Evolutionary conservation across 129 eudicot species (phyloP), one percentile per base, ranked within the genome.

Genomic region (Tanacetum coccineum): DNA sequence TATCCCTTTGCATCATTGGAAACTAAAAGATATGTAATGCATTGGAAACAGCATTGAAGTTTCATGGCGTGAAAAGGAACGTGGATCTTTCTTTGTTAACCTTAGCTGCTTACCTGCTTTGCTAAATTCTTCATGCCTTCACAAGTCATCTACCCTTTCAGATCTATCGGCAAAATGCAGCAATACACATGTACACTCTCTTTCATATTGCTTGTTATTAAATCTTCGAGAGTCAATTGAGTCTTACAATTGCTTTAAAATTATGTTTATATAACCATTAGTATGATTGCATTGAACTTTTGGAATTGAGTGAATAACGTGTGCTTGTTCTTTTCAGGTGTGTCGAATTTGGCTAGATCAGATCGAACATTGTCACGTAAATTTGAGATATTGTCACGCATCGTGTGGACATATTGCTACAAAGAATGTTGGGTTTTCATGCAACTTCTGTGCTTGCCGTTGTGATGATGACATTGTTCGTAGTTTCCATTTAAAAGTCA

Each of bases 51-150:
- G 98, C 70, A 82, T 84, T 32, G 86, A 88, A 78, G 86, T 83
- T 58, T 83, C 77, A 59, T 88, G 98, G 98, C 67, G 72, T 54
- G 96, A 88, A 73, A 71, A 82, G 62, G 90, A 85, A 62, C 66
- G 46, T 53, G 92, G 90, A 64, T 74, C 87, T 66, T 79, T 81
- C 18, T 79, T 93, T 59, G 70, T 86, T 67, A 93, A 88, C 46
- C 60, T 93, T 65, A 93, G 98, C 62, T 88, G 92, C 85, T 81
- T 93, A 81, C 92, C 96, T 50, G 95, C 95, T 49, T 70, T 88
- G 74, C 80, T 93, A 60, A 93, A 84, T 67, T 84, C 98, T 28
- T 76, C 91, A 48, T 88, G 96, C 74, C 95, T 88, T 60, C 95
- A 86, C 79, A 82, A 83, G 73, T 68, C 81, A 53, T 84, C 86